Evolutionary conservation across 1,139 yeast species (phyloP).

Genomic region (Suhomyces maxii): DNA sequence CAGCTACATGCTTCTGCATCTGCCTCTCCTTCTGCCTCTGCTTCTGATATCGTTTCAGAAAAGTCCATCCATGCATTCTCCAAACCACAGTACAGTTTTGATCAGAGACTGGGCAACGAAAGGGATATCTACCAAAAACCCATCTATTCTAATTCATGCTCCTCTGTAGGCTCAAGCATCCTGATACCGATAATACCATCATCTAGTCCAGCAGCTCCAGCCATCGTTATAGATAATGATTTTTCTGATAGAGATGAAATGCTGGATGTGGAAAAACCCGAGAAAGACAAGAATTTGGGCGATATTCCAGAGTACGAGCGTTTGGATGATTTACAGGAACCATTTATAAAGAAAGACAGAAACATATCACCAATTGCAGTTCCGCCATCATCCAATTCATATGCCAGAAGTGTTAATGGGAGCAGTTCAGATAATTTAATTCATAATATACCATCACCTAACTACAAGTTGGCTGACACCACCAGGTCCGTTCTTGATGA

Average conservation of each 20-base stretch:
- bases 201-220: slow-evolving; percentile 13
- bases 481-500: slow-evolving; percentile 3
- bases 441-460: slow-evolving; percentile 8
- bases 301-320: slow-evolving; percentile 2
- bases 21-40: neutral
- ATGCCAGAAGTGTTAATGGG: slow-evolving; percentile 15
- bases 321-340: slow-evolving; percentile 3
- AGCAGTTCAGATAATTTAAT: slow-evolving; percentile 12
- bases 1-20: neutral
- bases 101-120: neutral
- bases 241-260: neutral
- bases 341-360: slow-evolving; percentile 2
- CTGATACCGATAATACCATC: slow-evolving; percentile 12
- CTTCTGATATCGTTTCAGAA: neutral
- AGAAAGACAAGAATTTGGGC: slow-evolving; percentile 1
- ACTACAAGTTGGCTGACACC: slow-evolving; percentile 1
- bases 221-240: slow-evolving; percentile 13
- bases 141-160: slow-evolving; percentile 13
- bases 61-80: neutral
- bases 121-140: slow-evolving; percentile 5
- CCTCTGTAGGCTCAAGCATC: slow-evolving; percentile 16
- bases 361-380: slow-evolving; percentile 18
- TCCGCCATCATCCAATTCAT: slow-evolving; percentile 20
- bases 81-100: neutral
- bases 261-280: neutral